Evolutionary conservation across 2,329 filamentous ascomycete genomes (phyloP).

Genomic region (Paecilomyces niveus): DNA sequence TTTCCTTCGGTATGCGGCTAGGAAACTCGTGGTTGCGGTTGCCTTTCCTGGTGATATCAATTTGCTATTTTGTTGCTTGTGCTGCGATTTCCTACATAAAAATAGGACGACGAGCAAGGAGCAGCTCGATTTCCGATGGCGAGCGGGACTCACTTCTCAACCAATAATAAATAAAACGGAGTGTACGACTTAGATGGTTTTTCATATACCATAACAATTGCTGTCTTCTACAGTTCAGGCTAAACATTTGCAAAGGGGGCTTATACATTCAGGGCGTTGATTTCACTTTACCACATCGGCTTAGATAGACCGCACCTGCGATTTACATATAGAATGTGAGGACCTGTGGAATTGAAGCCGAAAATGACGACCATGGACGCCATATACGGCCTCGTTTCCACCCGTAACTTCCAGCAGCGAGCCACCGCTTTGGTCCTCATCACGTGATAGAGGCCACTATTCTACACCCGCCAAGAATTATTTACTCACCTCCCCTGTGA

Average conservation of each 20-base stretch:
- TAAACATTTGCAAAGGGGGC: too few relatives aligned
- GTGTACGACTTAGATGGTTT: too few relatives aligned
- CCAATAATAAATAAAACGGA: too few relatives aligned
- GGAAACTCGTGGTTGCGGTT: not conserved
- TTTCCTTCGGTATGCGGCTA: constrained; percentile 1
- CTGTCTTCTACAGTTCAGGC: too few relatives aligned
- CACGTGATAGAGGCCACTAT: not conserved
- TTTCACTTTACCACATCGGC: not conserved
- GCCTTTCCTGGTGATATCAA: not conserved
- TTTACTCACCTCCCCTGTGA: not conserved
- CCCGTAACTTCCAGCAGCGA: not conserved
- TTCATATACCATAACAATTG: too few relatives aligned
- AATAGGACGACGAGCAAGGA: not conserved
- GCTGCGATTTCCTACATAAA: too few relatives aligned
- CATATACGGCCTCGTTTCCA: not conserved
- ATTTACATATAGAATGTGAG: not conserved
- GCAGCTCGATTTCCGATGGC: too few relatives aligned
- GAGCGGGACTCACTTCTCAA: too few relatives aligned
- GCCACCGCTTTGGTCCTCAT: not conserved
- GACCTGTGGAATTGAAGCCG: not conserved
- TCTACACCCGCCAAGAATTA: not conserved
- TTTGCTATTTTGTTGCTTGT: not conserved
- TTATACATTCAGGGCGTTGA: not conserved
- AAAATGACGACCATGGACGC: not conserved
- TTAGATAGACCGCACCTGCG: not conserved